These are phyloP conservation scores for Bjerkandera adusta DNA, from an alignment of 1,284 basidiomycete species.

Conservation along the genomic window DNA sequence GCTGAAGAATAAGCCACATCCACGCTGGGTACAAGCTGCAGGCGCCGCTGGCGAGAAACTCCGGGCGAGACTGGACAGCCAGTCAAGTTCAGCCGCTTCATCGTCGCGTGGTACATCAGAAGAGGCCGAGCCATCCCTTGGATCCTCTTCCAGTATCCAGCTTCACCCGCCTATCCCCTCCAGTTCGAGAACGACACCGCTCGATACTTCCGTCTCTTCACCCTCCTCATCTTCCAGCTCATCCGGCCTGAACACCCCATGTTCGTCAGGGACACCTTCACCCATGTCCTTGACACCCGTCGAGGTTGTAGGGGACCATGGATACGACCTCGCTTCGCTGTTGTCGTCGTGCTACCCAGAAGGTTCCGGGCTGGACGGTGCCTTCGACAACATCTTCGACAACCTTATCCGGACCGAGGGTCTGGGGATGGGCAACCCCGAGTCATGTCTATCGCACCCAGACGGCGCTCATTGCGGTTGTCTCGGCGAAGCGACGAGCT, in stretches of 20 bases:
- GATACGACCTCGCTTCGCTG: constrained; percentile 27
- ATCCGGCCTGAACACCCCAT: constrained; percentile 4
- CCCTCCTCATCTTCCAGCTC: constrained; percentile 12
- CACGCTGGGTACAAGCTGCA: constrained; percentile 52
- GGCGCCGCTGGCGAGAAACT: constrained; percentile 20
- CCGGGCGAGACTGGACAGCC: not conserved
- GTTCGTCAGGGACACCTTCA: constrained; percentile 13
- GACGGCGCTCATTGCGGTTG: constrained; percentile 51
- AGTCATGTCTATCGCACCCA: constrained; percentile 12
- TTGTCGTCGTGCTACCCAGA: constrained; percentile 23
- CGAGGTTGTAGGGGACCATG: constrained; percentile 13
- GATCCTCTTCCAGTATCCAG: constrained; percentile 6
- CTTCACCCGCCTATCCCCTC: constrained; percentile 8
- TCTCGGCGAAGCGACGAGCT: constrained; percentile 48
- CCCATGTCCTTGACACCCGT: constrained; percentile 16
- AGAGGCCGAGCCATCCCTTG: constrained; percentile 6
- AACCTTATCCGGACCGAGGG: constrained; percentile 23
- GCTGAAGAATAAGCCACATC: constrained; percentile 72
- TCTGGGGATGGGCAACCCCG: constrained; percentile 1
- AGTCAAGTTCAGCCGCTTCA: not conserved
- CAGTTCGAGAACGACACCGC: constrained; percentile 7
- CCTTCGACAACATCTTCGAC: constrained; percentile 26
- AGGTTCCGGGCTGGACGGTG: constrained; percentile 18
- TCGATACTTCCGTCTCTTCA: constrained; percentile 5
- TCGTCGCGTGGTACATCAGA: constrained; percentile 10